These are phyloP conservation scores for Fusarium sp. DNA, from an alignment of 2,329 filamentous ascomycete species.

Conservation along the genomic window DNA sequence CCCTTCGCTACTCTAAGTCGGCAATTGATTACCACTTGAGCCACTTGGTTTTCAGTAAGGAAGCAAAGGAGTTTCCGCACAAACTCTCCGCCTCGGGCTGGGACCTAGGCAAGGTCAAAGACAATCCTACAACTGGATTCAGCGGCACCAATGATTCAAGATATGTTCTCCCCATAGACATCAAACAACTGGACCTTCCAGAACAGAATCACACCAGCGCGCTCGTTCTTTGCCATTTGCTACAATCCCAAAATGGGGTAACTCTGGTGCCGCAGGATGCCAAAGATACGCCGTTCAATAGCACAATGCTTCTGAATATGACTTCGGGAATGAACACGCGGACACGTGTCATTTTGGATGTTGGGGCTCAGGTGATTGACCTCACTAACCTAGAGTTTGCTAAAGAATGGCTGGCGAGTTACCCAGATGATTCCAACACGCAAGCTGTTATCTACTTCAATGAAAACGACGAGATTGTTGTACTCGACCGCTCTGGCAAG, in stretches of 20 bases:
- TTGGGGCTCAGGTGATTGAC: conserved; percentile 78
- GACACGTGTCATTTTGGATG: conserved; percentile 62
- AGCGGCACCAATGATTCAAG: conserved; percentile 76
- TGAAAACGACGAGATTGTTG: conserved; percentile 65
- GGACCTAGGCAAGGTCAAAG: conserved; percentile 68
- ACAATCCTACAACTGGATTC: conserved; percentile 71
- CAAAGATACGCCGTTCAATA: background rate
- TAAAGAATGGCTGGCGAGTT: conserved; percentile 61
- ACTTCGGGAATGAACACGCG: background rate
- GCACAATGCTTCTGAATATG: background rate
- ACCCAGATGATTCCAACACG: conserved; percentile 1
- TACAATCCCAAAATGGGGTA: conserved; percentile 65
- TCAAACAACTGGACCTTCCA: conserved; percentile 67
- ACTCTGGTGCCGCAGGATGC: background rate
- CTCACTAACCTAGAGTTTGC: conserved; percentile 69
- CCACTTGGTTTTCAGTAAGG: conserved; percentile 69
- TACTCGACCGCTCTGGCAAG: conserved; percentile 62
- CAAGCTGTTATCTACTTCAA: conserved; percentile 68
- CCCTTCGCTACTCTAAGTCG: conserved; percentile 63
- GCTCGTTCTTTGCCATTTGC: conserved; percentile 69
- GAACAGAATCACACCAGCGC: conserved; percentile 75
- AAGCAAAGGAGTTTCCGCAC: conserved; percentile 71
- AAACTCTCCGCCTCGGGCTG: conserved; percentile 76
- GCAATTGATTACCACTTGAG: conserved; percentile 74
- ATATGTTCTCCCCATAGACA: conserved; percentile 66